Base-by-base conservation (phyloP, 1,284 basidiomycete species). In the Apiotrichum brassicae region DNA sequence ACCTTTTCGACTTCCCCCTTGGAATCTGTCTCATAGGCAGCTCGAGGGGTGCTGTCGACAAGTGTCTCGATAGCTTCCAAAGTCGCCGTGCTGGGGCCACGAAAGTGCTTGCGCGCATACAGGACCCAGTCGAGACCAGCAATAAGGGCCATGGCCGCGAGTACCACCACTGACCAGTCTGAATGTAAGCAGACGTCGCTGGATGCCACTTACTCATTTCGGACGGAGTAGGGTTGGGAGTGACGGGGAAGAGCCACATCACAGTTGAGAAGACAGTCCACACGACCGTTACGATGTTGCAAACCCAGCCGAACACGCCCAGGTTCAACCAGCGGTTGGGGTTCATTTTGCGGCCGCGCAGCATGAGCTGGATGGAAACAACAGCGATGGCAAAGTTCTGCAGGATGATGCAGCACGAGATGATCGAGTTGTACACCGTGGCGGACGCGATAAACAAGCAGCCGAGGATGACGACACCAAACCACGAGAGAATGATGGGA, bases 191-290 rank as follows among this genome's bases (percentile, higher is more conserved):
- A 13, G 11, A 11, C n/a, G 13, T 16, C 3, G 19, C 3, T 25
- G 5, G 1, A 6, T 5, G 3, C 3, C 1, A 47, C 53, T 40
- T 34, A 54, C 53, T 54, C 53, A 54, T 54, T 3, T 46, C 44
- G n/a, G 44, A 28, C 3, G 24, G 48, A 8, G 41, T 39, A 3
- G 53, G 53, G 23, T 41, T 19, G 8, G 48, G 48, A 18, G 45
- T 51, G 13, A 48, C 12, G 8, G 53, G 53, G 53, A 54, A 54
- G 23, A 54, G 38, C 53, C 53, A 54, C 45, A 54, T 48, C 32
- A 54, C 49, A 22, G 48, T 45, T 7, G 48, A 23, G 38, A 51
- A 54, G 9, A 48, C 8, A 1, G 36, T 43, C 49, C 49, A 54
- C 4, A 43, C 18, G 8, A 51, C 43, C 2, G 51, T 53, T 13